These are phyloP conservation scores for Piloderma croceum DNA, from an alignment of 768 basidiomycete species.

Conservation along the genomic window DNA sequence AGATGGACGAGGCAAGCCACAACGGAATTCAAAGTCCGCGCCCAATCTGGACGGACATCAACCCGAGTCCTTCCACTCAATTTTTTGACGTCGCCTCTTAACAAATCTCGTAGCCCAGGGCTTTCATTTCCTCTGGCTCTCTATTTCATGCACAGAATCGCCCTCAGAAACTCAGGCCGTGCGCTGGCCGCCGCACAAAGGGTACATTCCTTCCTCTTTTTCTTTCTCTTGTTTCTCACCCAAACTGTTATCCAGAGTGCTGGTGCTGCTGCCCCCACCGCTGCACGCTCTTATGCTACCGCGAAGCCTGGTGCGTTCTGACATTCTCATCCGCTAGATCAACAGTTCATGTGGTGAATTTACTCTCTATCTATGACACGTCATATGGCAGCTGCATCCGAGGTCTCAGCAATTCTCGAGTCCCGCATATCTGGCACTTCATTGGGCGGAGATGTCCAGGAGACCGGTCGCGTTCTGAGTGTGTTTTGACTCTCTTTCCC, in stretches of 20 bases:
- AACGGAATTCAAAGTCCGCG: background rate
- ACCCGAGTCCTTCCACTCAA: background rate
- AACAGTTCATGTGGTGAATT: too few relatives aligned
- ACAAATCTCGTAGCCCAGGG: conserved; percentile 22
- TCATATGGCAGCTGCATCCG: conserved; percentile 78
- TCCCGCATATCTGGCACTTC: conserved; percentile 92
- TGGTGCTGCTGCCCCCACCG: conserved; percentile 40
- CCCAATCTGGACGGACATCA: background rate
- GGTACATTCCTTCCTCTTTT: conserved; percentile 36
- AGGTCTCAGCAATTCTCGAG: conserved; percentile 99
- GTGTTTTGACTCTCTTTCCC: conserved; percentile 18
- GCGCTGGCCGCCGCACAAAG: conserved; percentile 62
- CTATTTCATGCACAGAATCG: conserved; percentile 73
- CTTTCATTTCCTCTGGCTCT: conserved; percentile 42
- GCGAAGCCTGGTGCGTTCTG: conserved; percentile 85
- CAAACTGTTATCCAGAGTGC: conserved; percentile 28
- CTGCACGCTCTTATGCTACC: conserved; percentile 88
- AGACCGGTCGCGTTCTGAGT: conserved; percentile 99
- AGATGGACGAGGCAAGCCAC: too few relatives aligned
- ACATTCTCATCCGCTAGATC: conserved; percentile 7
- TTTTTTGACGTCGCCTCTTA: background rate
- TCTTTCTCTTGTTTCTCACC: conserved; percentile 5
- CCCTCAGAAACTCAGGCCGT: conserved; percentile 79
- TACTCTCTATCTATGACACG: conserved; percentile 30
- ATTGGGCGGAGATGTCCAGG: conserved; percentile 92